phyloP scores from a whole-genome alignment of 2,329 filamentous ascomycete genomes.

The Knoxdaviesia capensis region DNA sequence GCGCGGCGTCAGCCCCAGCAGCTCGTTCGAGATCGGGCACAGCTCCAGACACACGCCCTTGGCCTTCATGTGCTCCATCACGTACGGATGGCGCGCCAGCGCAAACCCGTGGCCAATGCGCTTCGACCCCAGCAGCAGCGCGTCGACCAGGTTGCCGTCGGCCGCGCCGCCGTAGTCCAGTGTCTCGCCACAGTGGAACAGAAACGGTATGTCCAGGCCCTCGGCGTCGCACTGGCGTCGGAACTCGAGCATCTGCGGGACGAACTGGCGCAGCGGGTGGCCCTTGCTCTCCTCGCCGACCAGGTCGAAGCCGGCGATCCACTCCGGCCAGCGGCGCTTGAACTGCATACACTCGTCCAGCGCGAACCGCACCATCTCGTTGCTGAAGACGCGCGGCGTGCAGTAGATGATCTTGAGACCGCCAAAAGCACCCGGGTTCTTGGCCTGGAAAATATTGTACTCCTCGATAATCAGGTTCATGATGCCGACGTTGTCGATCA shows the following conservation, averaged over 20 bases:
- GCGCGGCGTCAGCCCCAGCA: constrained; percentile 47
- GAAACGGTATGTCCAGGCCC: constrained; percentile 41
- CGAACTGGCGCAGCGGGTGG: constrained; percentile 33
- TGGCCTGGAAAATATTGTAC: constrained; percentile 21
- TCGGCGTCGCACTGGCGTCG: constrained; percentile 24
- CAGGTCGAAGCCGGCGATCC: constrained; percentile 52
- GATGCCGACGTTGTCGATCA: constrained; percentile 35
- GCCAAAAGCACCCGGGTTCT: constrained; percentile 26
- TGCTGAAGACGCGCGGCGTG: constrained; percentile 39
- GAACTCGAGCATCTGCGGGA: constrained; percentile 35
- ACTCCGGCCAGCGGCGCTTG: constrained; percentile 31
- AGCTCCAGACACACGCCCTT: constrained; percentile 51
- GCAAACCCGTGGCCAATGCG: constrained; percentile 60
- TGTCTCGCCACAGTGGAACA: constrained; percentile 63
- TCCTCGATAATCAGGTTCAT: constrained; percentile 39
- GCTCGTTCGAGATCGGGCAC: constrained; percentile 60
- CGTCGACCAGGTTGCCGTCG: constrained; percentile 50
- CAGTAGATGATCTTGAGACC: constrained; percentile 55
- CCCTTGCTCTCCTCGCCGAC: constrained; percentile 48
- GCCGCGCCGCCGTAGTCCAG: constrained; percentile 42
- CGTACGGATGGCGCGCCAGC: constrained; percentile 40
- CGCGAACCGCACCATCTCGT: constrained; percentile 23
- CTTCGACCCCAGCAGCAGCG: constrained; percentile 42
- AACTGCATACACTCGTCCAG: constrained; percentile 41
- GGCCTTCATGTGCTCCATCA: constrained; percentile 45